A percentile compares a stretch with the other conserved stretches of the same genome.
Conservation (phyloP, 2,329 filamentous ascomycete species). For the Helotiales sp. region DNA sequence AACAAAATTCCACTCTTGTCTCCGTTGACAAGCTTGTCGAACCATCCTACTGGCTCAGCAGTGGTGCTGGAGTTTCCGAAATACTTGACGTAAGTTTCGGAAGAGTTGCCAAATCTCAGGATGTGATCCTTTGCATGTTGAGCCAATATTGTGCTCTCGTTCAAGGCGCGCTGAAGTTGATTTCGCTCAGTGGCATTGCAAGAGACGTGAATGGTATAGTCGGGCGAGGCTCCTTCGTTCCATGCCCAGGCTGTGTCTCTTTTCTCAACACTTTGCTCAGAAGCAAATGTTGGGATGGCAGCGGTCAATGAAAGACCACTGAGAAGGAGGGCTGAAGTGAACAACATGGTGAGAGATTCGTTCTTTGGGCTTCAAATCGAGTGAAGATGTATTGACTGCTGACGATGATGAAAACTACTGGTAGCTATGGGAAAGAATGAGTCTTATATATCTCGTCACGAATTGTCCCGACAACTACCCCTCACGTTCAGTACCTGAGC, state of each 20-base stretch:
- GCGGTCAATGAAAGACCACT: constrained; percentile 2
- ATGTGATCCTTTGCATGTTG: constrained; percentile 65
- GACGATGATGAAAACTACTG: not conserved
- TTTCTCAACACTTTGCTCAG: constrained; percentile 5
- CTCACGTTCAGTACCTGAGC: not conserved
- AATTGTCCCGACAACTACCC: not conserved
- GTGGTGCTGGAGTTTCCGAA: constrained; percentile 63
- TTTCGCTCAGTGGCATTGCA: constrained; percentile 66
- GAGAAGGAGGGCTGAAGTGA: constrained; percentile 3
- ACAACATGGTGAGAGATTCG: constrained; percentile 10
- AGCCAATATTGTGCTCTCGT: constrained; percentile 62
- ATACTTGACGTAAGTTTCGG: constrained; percentile 67
- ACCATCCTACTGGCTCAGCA: constrained; percentile 64
- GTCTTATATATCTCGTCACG: not conserved
- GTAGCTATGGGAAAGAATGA: not conserved
- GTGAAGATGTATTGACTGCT: not conserved
- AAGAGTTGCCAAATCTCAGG: constrained; percentile 53
- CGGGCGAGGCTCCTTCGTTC: constrained; percentile 17
- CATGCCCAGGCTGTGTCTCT: constrained; percentile 16
- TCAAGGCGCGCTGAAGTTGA: constrained; percentile 61
- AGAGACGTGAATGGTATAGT: constrained; percentile 62
- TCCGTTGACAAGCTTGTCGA: constrained; percentile 61
- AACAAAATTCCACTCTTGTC: constrained; percentile 64
- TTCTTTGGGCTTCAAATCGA: not conserved
- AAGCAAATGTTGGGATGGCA: constrained; percentile 9